Conservation (phyloP, 2,329 filamentous ascomycete species). For the Rhexocercosporidium sp. region DNA sequence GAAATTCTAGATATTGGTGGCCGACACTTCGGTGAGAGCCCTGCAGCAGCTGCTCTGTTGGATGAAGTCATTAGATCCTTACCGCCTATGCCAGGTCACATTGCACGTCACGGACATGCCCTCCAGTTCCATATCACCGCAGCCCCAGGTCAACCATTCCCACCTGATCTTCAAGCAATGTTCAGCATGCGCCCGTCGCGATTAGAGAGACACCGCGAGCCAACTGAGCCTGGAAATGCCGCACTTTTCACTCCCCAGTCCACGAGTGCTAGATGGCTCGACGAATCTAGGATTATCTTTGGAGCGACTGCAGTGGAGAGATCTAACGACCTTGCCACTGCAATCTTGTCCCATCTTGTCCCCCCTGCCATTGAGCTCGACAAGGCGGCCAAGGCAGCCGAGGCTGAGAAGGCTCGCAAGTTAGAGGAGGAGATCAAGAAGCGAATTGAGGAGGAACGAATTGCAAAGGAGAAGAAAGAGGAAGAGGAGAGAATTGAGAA, state of each 20-base stretch:
- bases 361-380: slow-evolving; percentile 85
- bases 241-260: slow-evolving; percentile 67
- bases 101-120: slow-evolving; percentile 53
- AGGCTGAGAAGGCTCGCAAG: slow-evolving; percentile 60
- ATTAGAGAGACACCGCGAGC: slow-evolving; percentile 34
- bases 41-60: slow-evolving; percentile 35
- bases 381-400: slow-evolving; percentile 68
- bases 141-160: slow-evolving; percentile 53
- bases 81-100: slow-evolving; percentile 39
- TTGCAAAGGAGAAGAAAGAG: slow-evolving; percentile 72
- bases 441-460: slow-evolving; percentile 68
- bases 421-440: slow-evolving; percentile 64
- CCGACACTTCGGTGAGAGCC: slow-evolving; percentile 40
- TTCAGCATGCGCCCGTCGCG: slow-evolving; percentile 43
- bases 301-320: slow-evolving; percentile 71
- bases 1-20: slow-evolving; percentile 41
- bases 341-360: slow-evolving; percentile 74
- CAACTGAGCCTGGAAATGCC: slow-evolving; percentile 40
- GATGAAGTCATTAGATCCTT: slow-evolving; percentile 42
- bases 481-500: slow-evolving; percentile 69
- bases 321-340: slow-evolving; percentile 68
- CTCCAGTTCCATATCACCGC: slow-evolving; percentile 65
- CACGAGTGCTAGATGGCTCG: slow-evolving; percentile 82
- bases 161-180: slow-evolving; percentile 55
- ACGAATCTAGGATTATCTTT: slow-evolving; percentile 89